These are phyloP conservation scores for Trametes coccinea DNA, from an alignment of 768 basidiomycete genomes.

Conservation along the genomic window DNA sequence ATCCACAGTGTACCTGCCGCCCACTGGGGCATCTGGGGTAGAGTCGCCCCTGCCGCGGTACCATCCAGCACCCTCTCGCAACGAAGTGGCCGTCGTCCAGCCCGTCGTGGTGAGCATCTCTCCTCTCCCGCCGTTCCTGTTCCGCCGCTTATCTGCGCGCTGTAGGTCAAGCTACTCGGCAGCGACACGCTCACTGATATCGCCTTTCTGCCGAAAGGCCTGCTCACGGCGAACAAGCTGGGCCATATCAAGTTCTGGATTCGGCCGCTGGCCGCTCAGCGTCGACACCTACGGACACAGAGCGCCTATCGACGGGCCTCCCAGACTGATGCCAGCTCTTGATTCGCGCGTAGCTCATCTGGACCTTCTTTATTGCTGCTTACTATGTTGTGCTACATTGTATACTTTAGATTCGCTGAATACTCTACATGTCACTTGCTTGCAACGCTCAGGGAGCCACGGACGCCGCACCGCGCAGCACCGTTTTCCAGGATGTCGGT, in stretches of 20 bases:
- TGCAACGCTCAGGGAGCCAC: neutral
- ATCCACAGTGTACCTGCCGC: slow-evolving; percentile 58
- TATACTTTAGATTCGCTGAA: slow-evolving; percentile 1
- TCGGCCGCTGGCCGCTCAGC: slow-evolving; percentile 57
- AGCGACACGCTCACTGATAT: slow-evolving; percentile 74
- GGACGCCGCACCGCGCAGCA: no score
- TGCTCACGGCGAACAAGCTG: slow-evolving; percentile 76
- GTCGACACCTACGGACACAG: slow-evolving; percentile 29
- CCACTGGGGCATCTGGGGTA: slow-evolving; percentile 36
- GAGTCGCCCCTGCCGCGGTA: slow-evolving; percentile 56
- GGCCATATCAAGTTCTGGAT: slow-evolving; percentile 87
- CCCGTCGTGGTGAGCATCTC: slow-evolving; percentile 72
- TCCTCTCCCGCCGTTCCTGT: neutral
- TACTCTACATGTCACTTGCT: neutral
- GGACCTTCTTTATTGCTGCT: neutral
- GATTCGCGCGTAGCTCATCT: neutral
- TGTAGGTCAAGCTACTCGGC: slow-evolving; percentile 79
- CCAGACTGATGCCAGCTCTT: slow-evolving; percentile 14
- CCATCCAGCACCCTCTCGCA: slow-evolving; percentile 88
- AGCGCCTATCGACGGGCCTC: slow-evolving; percentile 24
- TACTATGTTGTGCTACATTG: slow-evolving; percentile 8
- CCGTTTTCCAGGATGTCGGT: no score
- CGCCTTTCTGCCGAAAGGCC: slow-evolving; percentile 72
- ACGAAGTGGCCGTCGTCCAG: slow-evolving; percentile 87
- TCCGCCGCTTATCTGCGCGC: slow-evolving; percentile 3